Evolutionary conservation across 495 filamentous ascomycete genomes (phyloP), one percentile per base, ranked within the genome.

Genomic region (Jackrogersella minutella): DNA sequence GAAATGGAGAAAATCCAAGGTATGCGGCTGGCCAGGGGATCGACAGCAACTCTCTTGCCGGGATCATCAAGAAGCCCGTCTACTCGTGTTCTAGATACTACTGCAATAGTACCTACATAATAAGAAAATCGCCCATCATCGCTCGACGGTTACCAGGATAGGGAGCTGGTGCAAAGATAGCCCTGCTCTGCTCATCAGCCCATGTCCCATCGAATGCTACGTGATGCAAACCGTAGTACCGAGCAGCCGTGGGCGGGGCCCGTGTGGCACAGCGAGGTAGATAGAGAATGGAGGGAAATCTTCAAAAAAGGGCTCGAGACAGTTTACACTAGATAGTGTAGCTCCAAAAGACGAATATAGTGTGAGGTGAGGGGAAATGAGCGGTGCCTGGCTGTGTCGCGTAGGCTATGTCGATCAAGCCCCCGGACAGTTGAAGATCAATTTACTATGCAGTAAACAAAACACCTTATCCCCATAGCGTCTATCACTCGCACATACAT

Each of bases 131-230:
- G n/a, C 33, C 33, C 46, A 13, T 16, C 46, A 21, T 50, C 46
- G 26, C 28, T 50, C 11, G 41, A 46, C 47, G 11, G 49, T 61
- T 64, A 41, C 69, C 61, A 28, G 60, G 61, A 73, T 57, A 62
- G 70, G 70, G 36, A 66, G 66, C 67, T 61, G 43, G 33, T 43
- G 54, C 19, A 13, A n/a, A 73, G 53, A 63, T 37, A 47, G 53
- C 63, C 57, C 37, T 55, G 52, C 24, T n/a, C n/a, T n/a, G n/a
- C n/a, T n/a, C 40, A 54, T 59, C 28, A 19, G 24, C 40, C 58
- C 53, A 54, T 59, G 65, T 50, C 53, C 21, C 26, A 30, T 16
- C 43, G 11, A 56, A 17, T 66, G 37, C 43, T 53, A 46, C 53
- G n/a, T n/a, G 30, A 46, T 46, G 41, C 41, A 5, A 26, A 46